Percentiles rank a stretch among this genome's conserved stretches.
Conservation (phyloP, 2,329 filamentous ascomycete genomes). For the Dothidotthia symphoricarpi region DNA sequence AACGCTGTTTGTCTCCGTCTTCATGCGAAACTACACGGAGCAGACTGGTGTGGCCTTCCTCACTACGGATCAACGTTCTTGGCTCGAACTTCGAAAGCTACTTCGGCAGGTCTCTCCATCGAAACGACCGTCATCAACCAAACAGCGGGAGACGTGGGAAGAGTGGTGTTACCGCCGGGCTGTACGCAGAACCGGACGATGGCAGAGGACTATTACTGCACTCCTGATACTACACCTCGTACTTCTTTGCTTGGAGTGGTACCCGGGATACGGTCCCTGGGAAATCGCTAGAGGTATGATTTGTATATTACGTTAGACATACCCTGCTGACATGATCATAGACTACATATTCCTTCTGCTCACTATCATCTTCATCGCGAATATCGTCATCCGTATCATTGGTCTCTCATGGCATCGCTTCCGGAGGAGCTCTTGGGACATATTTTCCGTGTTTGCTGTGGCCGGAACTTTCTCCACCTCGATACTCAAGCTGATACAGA, state of each 20-base stretch:
- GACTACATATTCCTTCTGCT: slow-evolving; percentile 78
- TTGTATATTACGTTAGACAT: not conserved
- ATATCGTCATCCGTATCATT: slow-evolving; percentile 78
- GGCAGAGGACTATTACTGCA: slow-evolving; percentile 79
- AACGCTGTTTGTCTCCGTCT: slow-evolving; percentile 96
- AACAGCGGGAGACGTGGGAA: slow-evolving; percentile 71
- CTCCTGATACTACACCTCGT: slow-evolving; percentile 80
- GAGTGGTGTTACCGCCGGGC: slow-evolving; percentile 94
- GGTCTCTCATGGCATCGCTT: slow-evolving; percentile 92
- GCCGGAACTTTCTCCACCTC: slow-evolving; percentile 78
- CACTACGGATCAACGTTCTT: slow-evolving; percentile 92
- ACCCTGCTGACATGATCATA: slow-evolving; percentile 29
- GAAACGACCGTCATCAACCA: slow-evolving; percentile 80
- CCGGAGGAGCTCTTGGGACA: slow-evolving; percentile 88
- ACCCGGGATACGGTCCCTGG: slow-evolving; percentile 71
- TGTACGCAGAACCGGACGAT: slow-evolving; percentile 88
- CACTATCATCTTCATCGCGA: slow-evolving; percentile 76
- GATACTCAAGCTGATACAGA: slow-evolving; percentile 67
- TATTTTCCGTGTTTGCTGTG: slow-evolving; percentile 81
- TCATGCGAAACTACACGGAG: slow-evolving; percentile 99
- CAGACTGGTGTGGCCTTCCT: slow-evolving; percentile 96
- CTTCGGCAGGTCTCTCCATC: slow-evolving; percentile 91
- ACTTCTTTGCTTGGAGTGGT: slow-evolving; percentile 81
- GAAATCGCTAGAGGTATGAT: slow-evolving; percentile 60
- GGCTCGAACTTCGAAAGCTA: slow-evolving; percentile 91